Conservation (phyloP, 306 rosid genomes). For the Cucumis hystrix region DNA sequence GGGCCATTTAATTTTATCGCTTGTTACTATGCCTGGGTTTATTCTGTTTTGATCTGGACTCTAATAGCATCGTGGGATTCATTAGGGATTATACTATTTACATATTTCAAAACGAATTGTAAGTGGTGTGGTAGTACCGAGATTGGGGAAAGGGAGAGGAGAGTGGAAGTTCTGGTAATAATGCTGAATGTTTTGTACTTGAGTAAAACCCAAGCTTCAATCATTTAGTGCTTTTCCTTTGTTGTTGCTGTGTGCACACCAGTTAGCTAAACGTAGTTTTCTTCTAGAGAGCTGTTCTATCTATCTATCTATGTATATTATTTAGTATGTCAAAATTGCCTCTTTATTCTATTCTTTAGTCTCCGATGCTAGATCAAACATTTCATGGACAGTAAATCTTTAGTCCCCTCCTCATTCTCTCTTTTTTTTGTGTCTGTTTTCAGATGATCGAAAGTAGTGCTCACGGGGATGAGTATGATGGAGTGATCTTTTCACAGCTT, state of each 20-base stretch:
- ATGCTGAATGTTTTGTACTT: not conserved
- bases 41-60: not conserved
- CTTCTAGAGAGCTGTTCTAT: not conserved
- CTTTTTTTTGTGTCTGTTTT: slow-evolving; percentile 19
- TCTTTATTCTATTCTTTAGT: not conserved
- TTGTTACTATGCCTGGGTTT: not conserved
- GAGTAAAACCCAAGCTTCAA: not conserved
- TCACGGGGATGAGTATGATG: slow-evolving; percentile 95
- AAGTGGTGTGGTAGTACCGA: not conserved
- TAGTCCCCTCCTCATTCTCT: not conserved
- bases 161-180: not conserved
- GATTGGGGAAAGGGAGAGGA: not conserved
- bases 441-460: slow-evolving; percentile 99
- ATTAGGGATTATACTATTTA: not conserved
- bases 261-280: not conserved
- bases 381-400: not conserved
- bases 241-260: not conserved
- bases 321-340: not conserved
- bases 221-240: not conserved
- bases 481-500: slow-evolving; percentile 97
- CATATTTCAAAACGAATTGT: not conserved
- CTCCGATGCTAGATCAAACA: not conserved
- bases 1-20: not conserved
- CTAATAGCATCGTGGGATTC: not conserved
- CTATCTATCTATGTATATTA: no score